Evolutionary conservation across 2,329 filamentous ascomycete species (phyloP).

Genomic region (Colletotrichum musae): DNA sequence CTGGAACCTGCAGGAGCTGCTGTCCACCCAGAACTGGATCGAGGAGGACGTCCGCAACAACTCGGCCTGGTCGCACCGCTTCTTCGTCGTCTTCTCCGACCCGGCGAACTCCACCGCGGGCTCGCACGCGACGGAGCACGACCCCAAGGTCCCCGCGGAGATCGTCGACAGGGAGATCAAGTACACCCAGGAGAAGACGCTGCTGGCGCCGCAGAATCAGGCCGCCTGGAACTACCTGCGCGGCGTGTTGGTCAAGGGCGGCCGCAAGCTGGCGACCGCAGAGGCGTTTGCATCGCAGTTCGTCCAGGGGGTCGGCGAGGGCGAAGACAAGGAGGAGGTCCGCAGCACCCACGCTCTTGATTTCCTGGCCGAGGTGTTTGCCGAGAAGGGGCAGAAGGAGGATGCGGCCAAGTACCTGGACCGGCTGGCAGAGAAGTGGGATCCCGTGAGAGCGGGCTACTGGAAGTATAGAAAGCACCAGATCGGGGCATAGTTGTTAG

Average conservation of each 20-base stretch:
- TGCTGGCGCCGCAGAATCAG: slow-evolving; percentile 90
- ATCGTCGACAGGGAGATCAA: slow-evolving; percentile 81
- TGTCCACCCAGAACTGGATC: slow-evolving; percentile 80
- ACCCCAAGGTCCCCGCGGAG: slow-evolving; percentile 70
- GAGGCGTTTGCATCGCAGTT: slow-evolving; percentile 67
- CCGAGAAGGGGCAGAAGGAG: slow-evolving; percentile 67
- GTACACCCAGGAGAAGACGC: slow-evolving; percentile 81
- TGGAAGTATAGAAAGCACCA: slow-evolving; percentile 76
- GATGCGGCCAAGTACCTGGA: slow-evolving; percentile 79
- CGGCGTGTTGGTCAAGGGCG: slow-evolving; percentile 80
- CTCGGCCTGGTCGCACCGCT: slow-evolving; percentile 97
- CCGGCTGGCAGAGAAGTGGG: slow-evolving; percentile 86
- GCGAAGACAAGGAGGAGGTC: slow-evolving; percentile 64
- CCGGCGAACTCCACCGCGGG: slow-evolving; percentile 64
- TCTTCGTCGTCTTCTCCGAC: slow-evolving; percentile 87
- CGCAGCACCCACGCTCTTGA: slow-evolving; percentile 79
- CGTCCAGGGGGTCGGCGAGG: slow-evolving; percentile 61
- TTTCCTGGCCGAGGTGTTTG: slow-evolving; percentile 78
- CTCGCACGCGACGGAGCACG: slow-evolving; percentile 65
- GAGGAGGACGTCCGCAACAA: slow-evolving; percentile 92
- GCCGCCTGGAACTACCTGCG: slow-evolving; percentile 94
- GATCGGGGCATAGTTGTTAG: slow-evolving; percentile 22
- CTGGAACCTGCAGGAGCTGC: slow-evolving; percentile 80
- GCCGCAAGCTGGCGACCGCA: slow-evolving; percentile 61
- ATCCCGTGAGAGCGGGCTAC: slow-evolving; percentile 91